Evolutionary conservation across 352 stramenopile species (phyloP).

Genomic region (Globisporangium cystogenes): DNA sequence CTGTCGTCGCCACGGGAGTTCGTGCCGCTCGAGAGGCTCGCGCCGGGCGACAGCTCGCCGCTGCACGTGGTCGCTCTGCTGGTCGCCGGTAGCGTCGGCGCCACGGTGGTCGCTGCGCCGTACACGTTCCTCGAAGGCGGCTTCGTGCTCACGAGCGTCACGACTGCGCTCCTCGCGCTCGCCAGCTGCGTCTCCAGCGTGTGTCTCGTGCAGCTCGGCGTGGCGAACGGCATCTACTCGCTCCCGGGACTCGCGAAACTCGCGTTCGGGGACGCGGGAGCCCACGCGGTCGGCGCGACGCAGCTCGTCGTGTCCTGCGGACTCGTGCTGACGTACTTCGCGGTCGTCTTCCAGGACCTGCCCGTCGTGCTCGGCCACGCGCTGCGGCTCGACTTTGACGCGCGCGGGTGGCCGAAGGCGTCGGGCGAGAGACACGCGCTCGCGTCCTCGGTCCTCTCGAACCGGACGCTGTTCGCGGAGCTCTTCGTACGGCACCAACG

Average conservation of each 20-base stretch:
- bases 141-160: constrained; percentile 32
- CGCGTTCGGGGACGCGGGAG: constrained; percentile 28
- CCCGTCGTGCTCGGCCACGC: constrained; percentile 30
- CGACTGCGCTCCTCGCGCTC: constrained; percentile 27
- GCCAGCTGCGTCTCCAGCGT: constrained; percentile 21
- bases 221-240: constrained; percentile 47
- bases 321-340: constrained; percentile 33
- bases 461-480: constrained; percentile 31
- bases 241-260: constrained; percentile 41
- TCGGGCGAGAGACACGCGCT: constrained; percentile 8
- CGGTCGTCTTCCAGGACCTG: constrained; percentile 35
- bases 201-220: constrained; percentile 35
- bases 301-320: constrained; percentile 33
- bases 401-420: constrained; percentile 12
- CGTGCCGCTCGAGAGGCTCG: constrained; percentile 34
- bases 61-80: constrained; percentile 29
- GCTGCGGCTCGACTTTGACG: constrained; percentile 29
- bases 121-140: constrained; percentile 40
- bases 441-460: constrained; percentile 19
- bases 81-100: constrained; percentile 26
- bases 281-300: constrained; percentile 19
- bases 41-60: constrained; percentile 24
- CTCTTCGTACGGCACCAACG: constrained; percentile 24
- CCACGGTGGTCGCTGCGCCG: constrained; percentile 27
- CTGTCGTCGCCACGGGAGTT: constrained; percentile 37